Evolutionary conservation across 148 eudicot species (phyloP), one percentile per base, ranked within the genome.

Genomic region (Chenopodium suecicum): DNA sequence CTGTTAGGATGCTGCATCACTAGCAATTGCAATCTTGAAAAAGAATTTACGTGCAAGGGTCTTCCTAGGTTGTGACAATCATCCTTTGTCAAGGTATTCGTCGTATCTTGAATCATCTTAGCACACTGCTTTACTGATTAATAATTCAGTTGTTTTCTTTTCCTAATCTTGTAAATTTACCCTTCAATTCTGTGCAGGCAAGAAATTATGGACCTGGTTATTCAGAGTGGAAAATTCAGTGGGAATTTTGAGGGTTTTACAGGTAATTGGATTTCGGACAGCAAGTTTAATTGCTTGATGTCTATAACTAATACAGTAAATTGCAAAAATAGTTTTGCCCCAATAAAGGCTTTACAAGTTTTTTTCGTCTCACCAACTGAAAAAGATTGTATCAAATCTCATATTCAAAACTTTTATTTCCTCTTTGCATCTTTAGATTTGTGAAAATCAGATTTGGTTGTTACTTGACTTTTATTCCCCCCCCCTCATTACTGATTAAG

Each of bases 41-140:
- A 95, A 87, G 89, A 92, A 91, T 72, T 79, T 92, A 50, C 86
- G 87, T 31, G 80, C 90, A 52, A 81, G 84, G 63, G 83, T 92
- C 79, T 95, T 90, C 78, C 80, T 95, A 83, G 98, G 98, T 17
- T 93, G 97, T 76, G 98, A 95, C 80, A 93, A 92, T 89, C 96
- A 95, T 87, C 94, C 97, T 78, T 56, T 95, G 74, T 91, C 98
- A 73, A 93, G 98, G 98, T 94, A 44, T 73, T 70, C 25, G 67
- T 7, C 23, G 4, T 69, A 76, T 80, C 48, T 52, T 54, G 71
- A 27, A 16, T 68, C 25, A 70, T 47, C 48, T 1, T 69, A 20
- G 23, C 3, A 19, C 34, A 34, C 20, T 73, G 74, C 19, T 22
- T 4, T 66, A 44, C 13, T 27, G 17, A 58, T 23, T 79, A 23